Conservation (phyloP, 192 early-diverging fungal species). For the Coemansia sp. region DNA sequence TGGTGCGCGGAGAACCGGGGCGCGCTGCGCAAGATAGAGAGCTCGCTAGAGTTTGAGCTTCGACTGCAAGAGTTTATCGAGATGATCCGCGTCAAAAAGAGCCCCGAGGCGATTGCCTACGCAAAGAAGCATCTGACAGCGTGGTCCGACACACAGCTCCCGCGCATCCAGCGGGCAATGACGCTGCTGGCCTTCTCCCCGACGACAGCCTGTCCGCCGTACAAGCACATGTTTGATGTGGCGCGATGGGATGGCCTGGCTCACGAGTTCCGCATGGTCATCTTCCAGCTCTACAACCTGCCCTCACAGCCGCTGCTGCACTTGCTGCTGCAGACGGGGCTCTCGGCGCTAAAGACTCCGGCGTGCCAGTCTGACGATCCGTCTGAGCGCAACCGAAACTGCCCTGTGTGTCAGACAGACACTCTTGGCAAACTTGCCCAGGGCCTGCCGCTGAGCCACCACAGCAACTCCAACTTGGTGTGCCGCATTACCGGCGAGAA, state of each 20-base stretch:
- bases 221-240: slow-evolving; percentile 64
- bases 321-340: slow-evolving; percentile 92
- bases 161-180: slow-evolving; percentile 89
- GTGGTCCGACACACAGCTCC: slow-evolving; percentile 76
- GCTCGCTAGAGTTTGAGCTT: slow-evolving; percentile 95
- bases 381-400: slow-evolving; percentile 87
- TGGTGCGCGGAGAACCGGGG: slow-evolving; percentile 97
- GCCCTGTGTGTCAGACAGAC: slow-evolving; percentile 88
- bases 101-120: slow-evolving; percentile 81
- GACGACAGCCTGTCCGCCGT: slow-evolving; percentile 76
- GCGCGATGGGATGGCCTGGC: slow-evolving; percentile 80
- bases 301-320: slow-evolving; percentile 84
- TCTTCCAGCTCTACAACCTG: slow-evolving; percentile 89
- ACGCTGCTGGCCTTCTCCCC: slow-evolving; percentile 84
- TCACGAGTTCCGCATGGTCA: slow-evolving; percentile 81
- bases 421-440: slow-evolving; percentile 87
- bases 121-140: slow-evolving; percentile 81
- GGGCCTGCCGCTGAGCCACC: slow-evolving; percentile 88
- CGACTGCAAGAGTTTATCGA: slow-evolving; percentile 96
- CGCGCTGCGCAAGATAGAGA: slow-evolving; percentile 89
- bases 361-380: slow-evolving; percentile 70
- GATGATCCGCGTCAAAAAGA: slow-evolving; percentile 67
- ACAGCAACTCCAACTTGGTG: slow-evolving; percentile 94
- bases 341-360: slow-evolving; percentile 92
- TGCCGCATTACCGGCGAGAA: slow-evolving; percentile 90